Percentiles rank a stretch among this genome's conserved stretches.
Conservation (phyloP, 2,329 filamentous ascomycete species). For the Coniochaeta sp. region DNA sequence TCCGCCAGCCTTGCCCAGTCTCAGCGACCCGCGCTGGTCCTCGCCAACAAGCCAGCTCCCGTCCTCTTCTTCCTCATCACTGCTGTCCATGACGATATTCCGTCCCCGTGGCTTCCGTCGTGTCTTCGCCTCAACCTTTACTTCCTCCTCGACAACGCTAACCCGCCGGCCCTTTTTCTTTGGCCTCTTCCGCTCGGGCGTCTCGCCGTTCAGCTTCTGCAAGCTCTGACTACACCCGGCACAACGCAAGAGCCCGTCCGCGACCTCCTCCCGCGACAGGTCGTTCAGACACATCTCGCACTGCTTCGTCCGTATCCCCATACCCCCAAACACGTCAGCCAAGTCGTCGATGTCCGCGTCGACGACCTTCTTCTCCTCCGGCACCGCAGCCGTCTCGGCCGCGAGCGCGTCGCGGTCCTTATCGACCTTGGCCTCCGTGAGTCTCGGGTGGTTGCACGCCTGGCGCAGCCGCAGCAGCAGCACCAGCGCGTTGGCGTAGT, state of each 20-base stretch:
- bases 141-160: constrained; percentile 24
- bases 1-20: constrained; percentile 73
- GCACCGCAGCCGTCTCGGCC: constrained; percentile 47
- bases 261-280: constrained; percentile 48
- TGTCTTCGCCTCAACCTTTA: constrained; percentile 21
- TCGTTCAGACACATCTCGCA: constrained; percentile 78
- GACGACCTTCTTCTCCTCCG: constrained; percentile 42
- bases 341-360: constrained; percentile 71
- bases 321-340: constrained; percentile 76
- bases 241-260: constrained; percentile 42
- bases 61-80: constrained; percentile 58
- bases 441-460: constrained; percentile 87
- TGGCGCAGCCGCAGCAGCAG: constrained; percentile 85
- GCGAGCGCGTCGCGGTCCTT: constrained; percentile 82
- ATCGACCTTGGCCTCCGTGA: constrained; percentile 77
- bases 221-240: constrained; percentile 69
- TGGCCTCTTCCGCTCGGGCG: constrained; percentile 26
- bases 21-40: constrained; percentile 50
- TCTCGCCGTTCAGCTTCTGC: constrained; percentile 49
- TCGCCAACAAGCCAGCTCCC: constrained; percentile 76
- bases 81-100: constrained; percentile 57
- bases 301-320: constrained; percentile 69
- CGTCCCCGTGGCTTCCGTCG: constrained; percentile 37
- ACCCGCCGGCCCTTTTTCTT: constrained; percentile 25
- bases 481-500: constrained; percentile 90